These are phyloP conservation scores for Saprolegnia parasitica DNA, from an alignment of 352 stramenopile species.

Conservation along the genomic window DNA sequence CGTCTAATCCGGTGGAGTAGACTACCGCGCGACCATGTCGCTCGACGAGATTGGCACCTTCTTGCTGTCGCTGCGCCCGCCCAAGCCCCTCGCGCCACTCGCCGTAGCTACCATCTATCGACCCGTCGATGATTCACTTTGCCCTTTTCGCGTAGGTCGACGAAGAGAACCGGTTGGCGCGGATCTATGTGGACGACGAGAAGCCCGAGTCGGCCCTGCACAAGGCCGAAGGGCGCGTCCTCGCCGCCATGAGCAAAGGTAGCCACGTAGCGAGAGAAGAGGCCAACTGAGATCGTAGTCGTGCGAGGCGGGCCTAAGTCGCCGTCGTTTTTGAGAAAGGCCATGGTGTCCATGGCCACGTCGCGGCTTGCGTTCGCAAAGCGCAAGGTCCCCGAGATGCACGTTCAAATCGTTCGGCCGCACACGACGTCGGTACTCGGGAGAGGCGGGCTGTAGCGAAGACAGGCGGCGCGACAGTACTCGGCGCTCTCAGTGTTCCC, in stretches of 20 bases:
- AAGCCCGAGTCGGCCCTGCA: constrained; percentile 17
- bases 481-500: too few relatives aligned
- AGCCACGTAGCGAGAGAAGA: not conserved
- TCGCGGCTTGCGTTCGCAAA: not conserved
- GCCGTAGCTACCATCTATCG: not conserved
- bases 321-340: not conserved
- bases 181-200: constrained; percentile 22
- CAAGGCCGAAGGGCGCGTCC: not conserved
- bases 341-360: not conserved
- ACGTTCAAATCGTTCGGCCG: not conserved
- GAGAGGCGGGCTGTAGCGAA: not conserved
- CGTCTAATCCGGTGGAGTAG: not conserved
- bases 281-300: not conserved
- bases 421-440: not conserved
- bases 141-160: not conserved
- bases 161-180: constrained; percentile 19
- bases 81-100: not conserved
- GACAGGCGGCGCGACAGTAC: too few relatives aligned
- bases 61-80: constrained; percentile 14
- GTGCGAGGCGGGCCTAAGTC: not conserved
- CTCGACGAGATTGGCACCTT: constrained; percentile 18
- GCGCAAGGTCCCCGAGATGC: not conserved
- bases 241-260: constrained; percentile 19
- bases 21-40: constrained; percentile 6
- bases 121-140: not conserved